Evolutionary conservation across 129 eudicot species (phyloP).

Genomic region (Tanacetum coccineum): DNA sequence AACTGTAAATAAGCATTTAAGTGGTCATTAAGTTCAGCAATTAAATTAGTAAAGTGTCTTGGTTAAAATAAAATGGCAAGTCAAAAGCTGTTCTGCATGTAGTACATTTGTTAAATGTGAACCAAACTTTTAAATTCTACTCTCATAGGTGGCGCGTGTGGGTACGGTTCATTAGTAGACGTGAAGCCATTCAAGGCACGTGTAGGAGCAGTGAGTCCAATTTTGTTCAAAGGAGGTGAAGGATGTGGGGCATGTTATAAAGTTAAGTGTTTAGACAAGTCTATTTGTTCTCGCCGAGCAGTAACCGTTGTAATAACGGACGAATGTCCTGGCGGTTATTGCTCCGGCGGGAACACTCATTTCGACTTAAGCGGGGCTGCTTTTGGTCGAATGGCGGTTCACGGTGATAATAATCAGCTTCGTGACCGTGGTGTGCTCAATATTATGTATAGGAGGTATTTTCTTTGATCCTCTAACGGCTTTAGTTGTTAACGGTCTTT

Average conservation of each 20-base stretch:
- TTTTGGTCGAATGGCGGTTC: conserved; percentile 79
- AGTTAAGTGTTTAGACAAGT: conserved; percentile 79
- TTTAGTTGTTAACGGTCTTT: conserved; percentile 30
- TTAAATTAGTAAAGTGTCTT: not conserved
- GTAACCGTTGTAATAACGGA: conserved; percentile 82
- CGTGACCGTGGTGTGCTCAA: conserved; percentile 76
- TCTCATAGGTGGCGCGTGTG: conserved; percentile 89
- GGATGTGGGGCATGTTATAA: conserved; percentile 98
- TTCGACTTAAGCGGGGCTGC: conserved; percentile 99
- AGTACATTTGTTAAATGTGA: not conserved
- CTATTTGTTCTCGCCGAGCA: conserved; percentile 74
- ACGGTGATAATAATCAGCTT: conserved; percentile 61
- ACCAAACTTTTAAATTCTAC: not conserved
- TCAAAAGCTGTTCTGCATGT: not conserved
- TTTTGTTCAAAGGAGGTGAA: conserved; percentile 79
- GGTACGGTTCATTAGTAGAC: conserved; percentile 87
- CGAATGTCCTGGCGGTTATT: conserved; percentile 79
- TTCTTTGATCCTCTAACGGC: not conserved
- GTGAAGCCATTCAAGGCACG: conserved; percentile 91
- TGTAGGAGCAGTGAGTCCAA: conserved; percentile 93
- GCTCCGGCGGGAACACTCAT: conserved; percentile 71
- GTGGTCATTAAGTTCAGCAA: not conserved
- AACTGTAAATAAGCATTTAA: not conserved
- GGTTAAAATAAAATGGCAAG: not conserved
- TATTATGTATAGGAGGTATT: conserved; percentile 62